A percentile compares a stretch with the other conserved stretches of the same genome.
Evolutionary conservation across 805 yeast species (phyloP).

Genomic region (Monosporozyma aerobia): DNA sequence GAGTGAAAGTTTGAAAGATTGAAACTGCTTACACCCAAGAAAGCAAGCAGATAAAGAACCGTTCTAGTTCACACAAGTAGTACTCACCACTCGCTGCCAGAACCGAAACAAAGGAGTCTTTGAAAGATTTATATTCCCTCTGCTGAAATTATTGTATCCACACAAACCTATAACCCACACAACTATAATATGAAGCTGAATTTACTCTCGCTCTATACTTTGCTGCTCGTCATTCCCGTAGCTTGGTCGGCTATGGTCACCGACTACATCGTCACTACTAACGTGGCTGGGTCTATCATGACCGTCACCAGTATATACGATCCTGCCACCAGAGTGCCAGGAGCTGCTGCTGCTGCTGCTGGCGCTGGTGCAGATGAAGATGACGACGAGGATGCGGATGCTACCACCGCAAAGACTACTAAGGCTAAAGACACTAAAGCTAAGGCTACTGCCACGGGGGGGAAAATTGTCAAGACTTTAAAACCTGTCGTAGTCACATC

Average conservation of each 20-base stretch:
- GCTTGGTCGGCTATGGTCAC: constrained; percentile 17
- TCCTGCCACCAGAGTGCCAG: constrained; percentile 21
- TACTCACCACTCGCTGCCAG: too few relatives aligned
- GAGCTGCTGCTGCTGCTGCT: constrained; percentile 13
- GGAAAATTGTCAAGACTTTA: constrained; percentile 4
- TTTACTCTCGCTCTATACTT: not conserved
- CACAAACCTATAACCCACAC: not conserved
- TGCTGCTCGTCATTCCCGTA: constrained; percentile 8
- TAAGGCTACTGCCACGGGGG: constrained; percentile 20
- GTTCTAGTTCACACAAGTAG: too few relatives aligned
- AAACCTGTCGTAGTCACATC: constrained; percentile 10
- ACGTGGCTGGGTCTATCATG: constrained; percentile 25
- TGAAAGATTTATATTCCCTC: too few relatives aligned
- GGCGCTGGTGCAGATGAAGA: constrained; percentile 3
- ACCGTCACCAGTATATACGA: constrained; percentile 24
- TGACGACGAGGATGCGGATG: not conserved
- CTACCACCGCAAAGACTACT: constrained; percentile 24
- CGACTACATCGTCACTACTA: constrained; percentile 20
- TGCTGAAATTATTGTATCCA: too few relatives aligned
- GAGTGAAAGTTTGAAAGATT: too few relatives aligned
- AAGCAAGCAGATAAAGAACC: too few relatives aligned
- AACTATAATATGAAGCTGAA: not conserved
- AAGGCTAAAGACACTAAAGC: too few relatives aligned
- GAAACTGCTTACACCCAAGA: too few relatives aligned
- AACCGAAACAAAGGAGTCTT: too few relatives aligned